Percentiles rank a stretch among this genome's conserved stretches.
Evolutionary conservation across 1,284 basidiomycete species (phyloP).

Genomic region (Cutaneotrichosporon cyanovorans): DNA sequence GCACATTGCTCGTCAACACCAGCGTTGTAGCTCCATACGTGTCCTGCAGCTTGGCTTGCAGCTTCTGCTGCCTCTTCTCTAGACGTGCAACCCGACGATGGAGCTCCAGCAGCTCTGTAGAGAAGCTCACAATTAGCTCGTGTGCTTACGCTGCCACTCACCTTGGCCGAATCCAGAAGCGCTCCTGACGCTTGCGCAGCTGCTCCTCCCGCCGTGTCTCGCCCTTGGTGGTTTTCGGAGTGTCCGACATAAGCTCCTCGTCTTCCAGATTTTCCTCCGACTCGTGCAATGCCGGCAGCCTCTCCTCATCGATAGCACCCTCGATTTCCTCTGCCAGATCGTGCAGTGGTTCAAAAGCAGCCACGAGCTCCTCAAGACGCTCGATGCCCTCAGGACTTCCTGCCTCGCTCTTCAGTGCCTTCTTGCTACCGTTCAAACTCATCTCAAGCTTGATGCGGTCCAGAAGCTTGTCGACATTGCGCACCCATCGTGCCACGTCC

Average conservation of each 20-base stretch:
- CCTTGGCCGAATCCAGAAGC: constrained; percentile 66
- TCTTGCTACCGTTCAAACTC: constrained; percentile 8
- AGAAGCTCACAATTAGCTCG: constrained; percentile 54
- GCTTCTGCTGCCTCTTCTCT: constrained; percentile 17
- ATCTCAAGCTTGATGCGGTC: constrained; percentile 13
- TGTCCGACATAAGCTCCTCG: constrained; percentile 14
- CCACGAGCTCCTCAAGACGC: constrained; percentile 50
- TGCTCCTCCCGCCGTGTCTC: constrained; percentile 7
- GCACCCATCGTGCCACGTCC: constrained; percentile 36
- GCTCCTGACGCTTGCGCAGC: constrained; percentile 21
- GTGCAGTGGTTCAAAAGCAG: constrained; percentile 54
- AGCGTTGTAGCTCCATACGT: constrained; percentile 51
- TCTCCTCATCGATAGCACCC: constrained; percentile 50
- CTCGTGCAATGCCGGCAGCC: constrained; percentile 17
- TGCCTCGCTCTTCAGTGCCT: constrained; percentile 1
- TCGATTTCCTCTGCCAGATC: constrained; percentile 57
- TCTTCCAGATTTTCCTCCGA: constrained; percentile 18
- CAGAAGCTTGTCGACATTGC: constrained; percentile 24
- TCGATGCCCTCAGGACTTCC: constrained; percentile 10
- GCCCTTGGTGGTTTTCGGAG: constrained; percentile 14
- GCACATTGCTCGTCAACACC: constrained; percentile 1
- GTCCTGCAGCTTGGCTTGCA: constrained; percentile 29
- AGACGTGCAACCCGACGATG: constrained; percentile 46
- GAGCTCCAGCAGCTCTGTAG: constrained; percentile 52
- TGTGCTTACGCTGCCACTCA: constrained; percentile 40